Evolutionary conservation across 371 early-diverging fungal genomes (phyloP).

Genomic region (Mortierella sp.): DNA sequence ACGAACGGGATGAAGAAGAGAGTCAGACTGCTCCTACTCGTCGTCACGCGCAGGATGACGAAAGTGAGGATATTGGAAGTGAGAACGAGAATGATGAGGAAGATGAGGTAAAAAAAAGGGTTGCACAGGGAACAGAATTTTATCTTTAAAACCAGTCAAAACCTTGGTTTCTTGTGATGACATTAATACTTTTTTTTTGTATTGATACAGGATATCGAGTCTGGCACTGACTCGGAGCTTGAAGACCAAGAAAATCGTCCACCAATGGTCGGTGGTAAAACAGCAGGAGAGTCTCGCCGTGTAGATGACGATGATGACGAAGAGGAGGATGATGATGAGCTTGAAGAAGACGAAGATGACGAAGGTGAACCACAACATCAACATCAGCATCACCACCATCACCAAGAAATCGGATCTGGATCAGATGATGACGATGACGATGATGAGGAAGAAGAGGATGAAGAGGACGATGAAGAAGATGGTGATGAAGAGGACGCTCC

Average conservation of each 20-base stretch:
- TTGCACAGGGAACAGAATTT: too few species aligned
- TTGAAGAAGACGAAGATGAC: constrained; percentile 30
- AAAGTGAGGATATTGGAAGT: constrained; percentile 36
- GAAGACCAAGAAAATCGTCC: constrained; percentile 36
- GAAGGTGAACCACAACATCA: constrained; percentile 10
- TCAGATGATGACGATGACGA: constrained; percentile 37
- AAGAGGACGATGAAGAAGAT: constrained; percentile 30
- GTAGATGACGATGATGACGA: constrained; percentile 37
- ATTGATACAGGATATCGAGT: constrained; percentile 12
- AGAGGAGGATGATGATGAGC: constrained; percentile 30
- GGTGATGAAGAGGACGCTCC: constrained; percentile 41
- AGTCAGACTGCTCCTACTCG: neutral
- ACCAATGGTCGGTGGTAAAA: constrained; percentile 30
- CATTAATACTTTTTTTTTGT: neutral
- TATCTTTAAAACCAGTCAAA: too few species aligned
- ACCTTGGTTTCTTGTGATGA: neutral
- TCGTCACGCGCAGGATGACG: constrained; percentile 13
- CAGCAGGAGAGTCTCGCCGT: constrained; percentile 21
- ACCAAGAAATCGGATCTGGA: constrained; percentile 12
- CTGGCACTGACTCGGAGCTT: constrained; percentile 30
- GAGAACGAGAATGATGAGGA: constrained; percentile 39
- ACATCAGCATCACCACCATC: constrained; percentile 12
- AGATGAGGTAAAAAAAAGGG: constrained; percentile 17
- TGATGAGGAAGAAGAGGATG: constrained; percentile 31
- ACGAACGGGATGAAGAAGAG: constrained; percentile 16